Evolutionary conservation across 305 asterid species (phyloP).

Genomic region (Euphrasia arctica): DNA sequence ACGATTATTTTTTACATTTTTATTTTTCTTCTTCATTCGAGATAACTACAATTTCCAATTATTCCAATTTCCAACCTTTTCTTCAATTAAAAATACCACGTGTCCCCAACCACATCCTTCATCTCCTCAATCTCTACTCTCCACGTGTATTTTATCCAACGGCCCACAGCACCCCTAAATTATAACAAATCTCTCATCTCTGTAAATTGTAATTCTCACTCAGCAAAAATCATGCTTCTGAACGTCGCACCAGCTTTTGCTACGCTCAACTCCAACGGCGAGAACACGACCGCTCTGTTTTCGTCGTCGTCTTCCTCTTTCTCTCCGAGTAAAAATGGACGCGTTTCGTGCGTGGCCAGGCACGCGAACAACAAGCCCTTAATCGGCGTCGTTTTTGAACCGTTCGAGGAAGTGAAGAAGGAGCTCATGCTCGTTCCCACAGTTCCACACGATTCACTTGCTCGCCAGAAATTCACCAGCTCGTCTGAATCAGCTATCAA

Average conservation of each 20-base stretch:
- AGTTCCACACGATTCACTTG: slow-evolving; percentile 52
- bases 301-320: slow-evolving; percentile 23
- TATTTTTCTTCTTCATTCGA: no score
- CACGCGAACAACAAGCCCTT: slow-evolving; percentile 44
- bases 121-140: neutral
- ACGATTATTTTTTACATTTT: no score
- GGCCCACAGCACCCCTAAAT: neutral
- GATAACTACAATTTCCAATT: no score
- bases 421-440: slow-evolving; percentile 68
- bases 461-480: slow-evolving; percentile 49
- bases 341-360: slow-evolving; percentile 38
- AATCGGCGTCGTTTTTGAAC: slow-evolving; percentile 54
- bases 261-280: slow-evolving; percentile 34
- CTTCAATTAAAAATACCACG: neutral
- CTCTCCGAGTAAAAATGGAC: slow-evolving; percentile 31
- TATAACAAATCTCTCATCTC: neutral
- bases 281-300: slow-evolving; percentile 29
- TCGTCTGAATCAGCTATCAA: slow-evolving; percentile 48
- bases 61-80: no score
- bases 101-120: neutral
- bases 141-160: slow-evolving; percentile 3
- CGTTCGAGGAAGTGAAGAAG: slow-evolving; percentile 62
- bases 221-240: slow-evolving; percentile 36
- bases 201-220: neutral
- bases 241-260: slow-evolving; percentile 44